Percentiles rank a stretch among this genome's conserved stretches.
Conservation (phyloP, 176 grass and related monocot species). For the Aechmea fasciata region DNA sequence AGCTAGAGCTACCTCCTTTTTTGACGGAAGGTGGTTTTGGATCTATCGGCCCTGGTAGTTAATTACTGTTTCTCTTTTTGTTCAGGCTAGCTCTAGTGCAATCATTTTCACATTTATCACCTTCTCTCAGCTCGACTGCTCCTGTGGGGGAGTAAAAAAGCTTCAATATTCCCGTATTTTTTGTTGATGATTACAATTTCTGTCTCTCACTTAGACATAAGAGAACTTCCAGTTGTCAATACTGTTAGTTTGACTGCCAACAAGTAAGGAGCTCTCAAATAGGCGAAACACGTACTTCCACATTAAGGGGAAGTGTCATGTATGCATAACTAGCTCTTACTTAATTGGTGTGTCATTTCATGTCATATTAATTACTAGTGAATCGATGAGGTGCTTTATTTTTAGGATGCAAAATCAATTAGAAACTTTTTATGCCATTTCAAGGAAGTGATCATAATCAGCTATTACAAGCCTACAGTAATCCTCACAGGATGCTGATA, state of each 20-base stretch:
- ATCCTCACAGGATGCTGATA: not conserved
- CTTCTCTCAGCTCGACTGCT: not conserved
- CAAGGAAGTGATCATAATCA: not conserved
- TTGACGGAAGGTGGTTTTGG: not conserved
- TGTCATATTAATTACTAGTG: not conserved
- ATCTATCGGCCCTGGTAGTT: not conserved
- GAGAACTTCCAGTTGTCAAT: not conserved
- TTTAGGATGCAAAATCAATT: not conserved
- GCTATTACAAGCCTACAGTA: not conserved
- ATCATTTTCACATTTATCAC: not conserved
- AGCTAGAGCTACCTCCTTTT: not conserved
- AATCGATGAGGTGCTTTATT: not conserved
- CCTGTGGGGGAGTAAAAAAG: no score
- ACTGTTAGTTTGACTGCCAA: not conserved
- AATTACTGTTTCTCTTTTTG: not conserved
- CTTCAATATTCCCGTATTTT: not conserved
- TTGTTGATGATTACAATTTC: not conserved
- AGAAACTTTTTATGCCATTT: not conserved
- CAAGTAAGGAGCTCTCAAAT: not conserved
- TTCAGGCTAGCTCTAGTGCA: not conserved
- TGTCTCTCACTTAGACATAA: not conserved
- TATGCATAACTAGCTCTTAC: not conserved
- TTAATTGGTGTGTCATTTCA: not conserved
- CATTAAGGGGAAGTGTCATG: not conserved
- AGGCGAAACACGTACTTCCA: not conserved